These are phyloP conservation scores for Papiliotrema laurentii DNA, from an alignment of 1,284 basidiomycete species.

Conservation along the genomic window DNA sequence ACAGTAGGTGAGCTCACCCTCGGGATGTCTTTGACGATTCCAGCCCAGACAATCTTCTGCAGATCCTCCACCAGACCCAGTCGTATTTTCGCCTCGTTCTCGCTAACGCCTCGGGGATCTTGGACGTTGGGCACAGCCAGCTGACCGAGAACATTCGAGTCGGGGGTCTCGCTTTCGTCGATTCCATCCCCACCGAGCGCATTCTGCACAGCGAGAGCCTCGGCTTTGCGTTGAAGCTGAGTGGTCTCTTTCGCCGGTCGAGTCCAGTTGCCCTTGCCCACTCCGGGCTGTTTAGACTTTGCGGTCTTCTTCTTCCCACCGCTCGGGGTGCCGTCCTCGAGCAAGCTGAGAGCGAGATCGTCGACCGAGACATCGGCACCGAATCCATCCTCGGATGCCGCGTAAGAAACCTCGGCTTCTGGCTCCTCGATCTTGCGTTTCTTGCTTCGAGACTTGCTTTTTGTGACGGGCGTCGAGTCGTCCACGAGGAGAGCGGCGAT, in stretches of 20 bases:
- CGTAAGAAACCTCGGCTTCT: conserved; percentile 12
- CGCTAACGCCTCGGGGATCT: conserved; percentile 37
- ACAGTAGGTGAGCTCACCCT: conserved; percentile 55
- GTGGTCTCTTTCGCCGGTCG: conserved; percentile 23
- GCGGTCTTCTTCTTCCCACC: conserved; percentile 14
- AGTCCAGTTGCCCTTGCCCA: conserved; percentile 38
- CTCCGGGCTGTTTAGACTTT: conserved; percentile 35
- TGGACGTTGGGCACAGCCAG: conserved; percentile 23
- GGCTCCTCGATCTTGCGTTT: conserved; percentile 10
- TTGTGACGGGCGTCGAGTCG: conserved; percentile 7
- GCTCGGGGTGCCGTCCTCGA: conserved; percentile 2
- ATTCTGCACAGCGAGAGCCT: conserved; percentile 11
- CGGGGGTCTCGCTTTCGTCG: neutral
- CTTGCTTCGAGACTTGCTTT: conserved; percentile 19
- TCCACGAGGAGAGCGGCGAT: conserved; percentile 28
- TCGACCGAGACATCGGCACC: conserved; percentile 13
- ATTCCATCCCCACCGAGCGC: neutral
- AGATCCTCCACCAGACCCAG: conserved; percentile 62
- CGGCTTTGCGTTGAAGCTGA: conserved; percentile 19
- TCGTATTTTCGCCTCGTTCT: conserved; percentile 34
- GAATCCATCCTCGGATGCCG: conserved; percentile 11
- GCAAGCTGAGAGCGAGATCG: neutral
- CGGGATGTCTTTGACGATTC: conserved; percentile 75
- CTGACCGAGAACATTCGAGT: neutral
- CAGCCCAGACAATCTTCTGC: conserved; percentile 79